Evolutionary conservation across 495 filamentous ascomycete species (phyloP).

Genomic region (Xeromyces bisporus): DNA sequence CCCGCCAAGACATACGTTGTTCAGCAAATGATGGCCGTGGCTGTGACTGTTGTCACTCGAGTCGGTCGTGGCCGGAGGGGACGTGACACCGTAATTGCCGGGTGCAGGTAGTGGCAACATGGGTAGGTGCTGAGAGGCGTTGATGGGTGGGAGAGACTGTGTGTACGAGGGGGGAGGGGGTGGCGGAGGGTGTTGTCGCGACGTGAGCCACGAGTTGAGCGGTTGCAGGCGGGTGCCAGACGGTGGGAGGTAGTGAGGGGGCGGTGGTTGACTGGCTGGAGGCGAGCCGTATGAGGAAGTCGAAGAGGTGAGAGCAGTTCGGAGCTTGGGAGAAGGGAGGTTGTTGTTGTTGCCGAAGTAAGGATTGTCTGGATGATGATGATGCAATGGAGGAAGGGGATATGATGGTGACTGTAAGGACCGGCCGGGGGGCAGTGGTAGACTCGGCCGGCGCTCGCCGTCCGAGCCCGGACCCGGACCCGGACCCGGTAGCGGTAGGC

Average conservation of each 20-base stretch:
- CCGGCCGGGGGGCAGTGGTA: slow-evolving; percentile 22
- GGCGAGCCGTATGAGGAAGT: slow-evolving; percentile 1
- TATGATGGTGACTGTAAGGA: slow-evolving; percentile 25
- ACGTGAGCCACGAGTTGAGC: slow-evolving; percentile 23
- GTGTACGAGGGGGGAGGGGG: slow-evolving; percentile 17
- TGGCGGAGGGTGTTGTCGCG: slow-evolving; percentile 20
- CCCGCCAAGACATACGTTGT: slow-evolving; percentile 22
- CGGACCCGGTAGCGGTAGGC: slow-evolving; percentile 18
- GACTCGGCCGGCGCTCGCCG: slow-evolving; percentile 27
- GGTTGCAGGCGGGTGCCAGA: slow-evolving; percentile 26
- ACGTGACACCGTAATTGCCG: neutral
- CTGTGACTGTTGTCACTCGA: slow-evolving; percentile 8
- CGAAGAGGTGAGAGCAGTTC: slow-evolving; percentile 1
- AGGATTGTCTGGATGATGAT: slow-evolving; percentile 25
- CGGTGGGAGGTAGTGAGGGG: slow-evolving; percentile 16
- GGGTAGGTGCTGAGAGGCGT: slow-evolving; percentile 13
- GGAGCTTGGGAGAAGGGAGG: slow-evolving; percentile 18
- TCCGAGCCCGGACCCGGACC: slow-evolving; percentile 25
- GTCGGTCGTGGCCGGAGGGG: slow-evolving; percentile 1
- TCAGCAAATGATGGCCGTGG: no score
- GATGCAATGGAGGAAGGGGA: slow-evolving; percentile 26
- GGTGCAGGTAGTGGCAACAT: slow-evolving; percentile 21
- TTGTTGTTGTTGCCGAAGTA: slow-evolving; percentile 22
- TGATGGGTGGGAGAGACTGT: slow-evolving; percentile 26
- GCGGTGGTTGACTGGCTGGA: slow-evolving; percentile 15